A percentile compares a stretch with the other conserved stretches of the same genome.
phyloP scores from a whole-genome alignment of 495 filamentous ascomycete species.

The Lasiosphaeria hispida region DNA sequence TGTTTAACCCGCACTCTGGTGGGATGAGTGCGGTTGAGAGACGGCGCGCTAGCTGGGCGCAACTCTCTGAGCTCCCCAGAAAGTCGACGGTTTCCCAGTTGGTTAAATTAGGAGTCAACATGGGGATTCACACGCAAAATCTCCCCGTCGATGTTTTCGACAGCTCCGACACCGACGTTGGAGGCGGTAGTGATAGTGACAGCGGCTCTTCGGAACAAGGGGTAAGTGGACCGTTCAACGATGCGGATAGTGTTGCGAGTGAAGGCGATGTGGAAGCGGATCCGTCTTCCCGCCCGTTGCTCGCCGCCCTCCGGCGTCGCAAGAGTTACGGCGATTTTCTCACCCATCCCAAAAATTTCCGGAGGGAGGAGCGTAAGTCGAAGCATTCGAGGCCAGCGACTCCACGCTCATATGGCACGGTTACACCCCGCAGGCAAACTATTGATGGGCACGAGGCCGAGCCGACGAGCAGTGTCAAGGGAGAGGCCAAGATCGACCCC shows the following conservation, averaged over 20 bases:
- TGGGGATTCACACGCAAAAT: slow-evolving; percentile 77
- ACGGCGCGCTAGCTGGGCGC: slow-evolving; percentile 36
- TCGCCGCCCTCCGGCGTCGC: slow-evolving; percentile 29
- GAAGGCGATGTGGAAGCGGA: slow-evolving; percentile 25
- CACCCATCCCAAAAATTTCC: slow-evolving; percentile 13
- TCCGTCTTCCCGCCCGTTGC: slow-evolving; percentile 22
- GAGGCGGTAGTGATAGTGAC: slow-evolving; percentile 43
- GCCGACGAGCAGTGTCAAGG: slow-evolving; percentile 6
- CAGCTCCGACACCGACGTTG: slow-evolving; percentile 42
- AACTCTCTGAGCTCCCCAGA: slow-evolving; percentile 41
- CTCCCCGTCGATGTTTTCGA: slow-evolving; percentile 63
- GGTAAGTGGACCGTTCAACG: slow-evolving; percentile 32
- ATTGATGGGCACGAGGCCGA: not conserved
- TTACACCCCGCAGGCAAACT: not conserved
- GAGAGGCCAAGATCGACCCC: not conserved
- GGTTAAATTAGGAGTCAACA: slow-evolving; percentile 56
- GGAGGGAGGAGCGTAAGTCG: slow-evolving; percentile 18
- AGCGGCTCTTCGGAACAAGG: slow-evolving; percentile 42
- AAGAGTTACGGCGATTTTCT: slow-evolving; percentile 38
- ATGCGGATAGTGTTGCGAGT: slow-evolving; percentile 24
- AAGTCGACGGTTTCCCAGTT: slow-evolving; percentile 66
- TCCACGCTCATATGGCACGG: slow-evolving; percentile 22
- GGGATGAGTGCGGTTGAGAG: slow-evolving; percentile 23
- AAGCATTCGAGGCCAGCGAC: slow-evolving; percentile 11
- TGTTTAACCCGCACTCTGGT: slow-evolving; percentile 28